Evolutionary conservation across 2,329 filamentous ascomycete genomes (phyloP).

Genomic region (Sporothrix phasma): DNA sequence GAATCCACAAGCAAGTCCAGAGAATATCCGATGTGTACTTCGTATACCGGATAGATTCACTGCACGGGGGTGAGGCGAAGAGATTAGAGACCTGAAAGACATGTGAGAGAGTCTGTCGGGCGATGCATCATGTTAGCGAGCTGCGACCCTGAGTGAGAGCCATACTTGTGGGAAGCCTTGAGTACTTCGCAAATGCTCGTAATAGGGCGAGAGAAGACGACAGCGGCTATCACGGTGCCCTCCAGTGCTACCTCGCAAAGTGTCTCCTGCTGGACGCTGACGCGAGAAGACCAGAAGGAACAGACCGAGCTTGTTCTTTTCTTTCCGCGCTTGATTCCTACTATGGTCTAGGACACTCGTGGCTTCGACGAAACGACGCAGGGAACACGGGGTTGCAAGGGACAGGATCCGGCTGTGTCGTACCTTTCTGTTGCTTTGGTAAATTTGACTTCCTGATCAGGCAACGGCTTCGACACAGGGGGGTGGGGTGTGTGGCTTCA

Average conservation of each 20-base stretch:
- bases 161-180: background rate
- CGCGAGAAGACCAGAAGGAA: background rate
- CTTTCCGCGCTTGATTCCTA: constrained; percentile 4
- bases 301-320: background rate
- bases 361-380: background rate
- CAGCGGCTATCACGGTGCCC: background rate
- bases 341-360: background rate
- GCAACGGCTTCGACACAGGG: constrained; percentile 3
- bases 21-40: background rate
- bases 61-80: background rate
- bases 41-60: background rate
- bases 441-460: constrained; percentile 10
- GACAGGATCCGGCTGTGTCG: background rate
- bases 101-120: background rate
- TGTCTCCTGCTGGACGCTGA: background rate
- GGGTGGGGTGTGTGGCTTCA: background rate
- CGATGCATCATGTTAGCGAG: background rate
- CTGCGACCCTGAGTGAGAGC: background rate
- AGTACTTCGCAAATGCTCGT: no score
- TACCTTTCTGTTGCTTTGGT: constrained; percentile 6
- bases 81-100: background rate
- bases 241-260: background rate
- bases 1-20: background rate
- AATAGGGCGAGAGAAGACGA: no score
- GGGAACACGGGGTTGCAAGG: background rate